Conservation (phyloP, 2,329 filamentous ascomycete species). For the Fusarium chuoi region DNA sequence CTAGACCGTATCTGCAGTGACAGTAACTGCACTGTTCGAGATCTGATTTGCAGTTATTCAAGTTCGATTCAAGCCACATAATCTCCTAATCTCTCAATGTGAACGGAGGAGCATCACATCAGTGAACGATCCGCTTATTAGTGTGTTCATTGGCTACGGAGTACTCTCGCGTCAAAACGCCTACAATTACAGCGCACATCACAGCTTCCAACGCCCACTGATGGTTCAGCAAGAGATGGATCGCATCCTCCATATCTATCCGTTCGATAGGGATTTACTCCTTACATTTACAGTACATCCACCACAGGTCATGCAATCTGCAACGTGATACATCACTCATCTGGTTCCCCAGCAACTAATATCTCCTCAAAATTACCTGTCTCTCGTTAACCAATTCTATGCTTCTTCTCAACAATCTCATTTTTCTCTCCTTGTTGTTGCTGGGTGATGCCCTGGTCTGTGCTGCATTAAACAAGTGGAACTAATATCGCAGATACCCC, state of each 20-base stretch:
- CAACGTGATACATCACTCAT: not conserved
- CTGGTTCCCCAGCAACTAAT: constrained; percentile 23
- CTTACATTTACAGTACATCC: not conserved
- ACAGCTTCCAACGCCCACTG: not conserved
- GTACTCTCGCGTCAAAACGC: constrained; percentile 31
- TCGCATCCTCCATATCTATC: not conserved
- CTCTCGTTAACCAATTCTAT: constrained; percentile 9
- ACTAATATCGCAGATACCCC: constrained; percentile 46
- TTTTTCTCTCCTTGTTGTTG: constrained; percentile 38
- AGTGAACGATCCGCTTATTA: constrained; percentile 18
- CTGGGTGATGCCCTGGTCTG: constrained; percentile 44
- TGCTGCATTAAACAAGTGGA: constrained; percentile 48
- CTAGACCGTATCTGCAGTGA: not conserved
- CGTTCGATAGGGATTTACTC: not conserved
- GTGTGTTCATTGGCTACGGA: constrained; percentile 21
- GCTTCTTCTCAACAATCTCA: constrained; percentile 6
- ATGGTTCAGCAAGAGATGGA: not conserved
- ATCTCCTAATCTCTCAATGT: not conserved
- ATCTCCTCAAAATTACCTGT: constrained; percentile 1
- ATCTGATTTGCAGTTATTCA: not conserved
- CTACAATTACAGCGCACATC: constrained; percentile 27
- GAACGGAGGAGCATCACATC: not conserved
- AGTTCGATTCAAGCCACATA: not conserved
- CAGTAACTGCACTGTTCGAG: not conserved
- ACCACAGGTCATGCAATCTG: not conserved